Base-by-base conservation (phyloP, 495 filamentous ascomycete genomes). In the Jackrogersella minutella region DNA sequence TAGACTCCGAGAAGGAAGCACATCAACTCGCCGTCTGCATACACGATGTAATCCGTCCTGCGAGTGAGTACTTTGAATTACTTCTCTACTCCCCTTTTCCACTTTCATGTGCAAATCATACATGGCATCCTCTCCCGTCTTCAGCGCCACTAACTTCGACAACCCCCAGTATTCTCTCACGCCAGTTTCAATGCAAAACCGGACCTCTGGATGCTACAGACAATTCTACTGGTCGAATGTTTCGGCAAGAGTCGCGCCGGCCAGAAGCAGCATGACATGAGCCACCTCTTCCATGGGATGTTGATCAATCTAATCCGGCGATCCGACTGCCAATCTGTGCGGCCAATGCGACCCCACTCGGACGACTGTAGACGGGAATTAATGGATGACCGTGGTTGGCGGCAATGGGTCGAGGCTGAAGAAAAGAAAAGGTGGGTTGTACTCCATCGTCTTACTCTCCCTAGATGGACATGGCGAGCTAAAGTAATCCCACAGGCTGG, bases 211-310 rank as follows among this genome's bases (percentile, higher is more conserved):
- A 79, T 83, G 14, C 70, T 86, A 1, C 84, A 87, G 57, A 81
- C 82, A 1, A 83, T 86, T 66, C 73, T 87, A 50, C 71, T 88
- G n/a, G 81, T 86, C 16, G 84, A 86, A 59, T 84, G 83, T 31
- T 87, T 86, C 64, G 85, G 85, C 14, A 86, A 86, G 67, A 82
- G 80, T 53, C 74, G 82, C 53, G 83, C 83, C 1, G 84, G 85
- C 0, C 81, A 81, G 16, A 80, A 81, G 30, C 83, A 88, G 65
- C 78, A 85, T 53, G 84, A 87, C 41, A 79, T 78, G 52, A 81
- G 80, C 3, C 83, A 85, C 69, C 64, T 86, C 0, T 86, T 86
- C 64, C 82, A 86, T 68, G 85, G 83, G 21, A 75, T 88, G 9
- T 70, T 86, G 10, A 86, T 86, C 66, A 85, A 87, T 50, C 76